Conservation (phyloP, 2,329 filamentous ascomycete species). For the Stemphylium lycopersici region DNA sequence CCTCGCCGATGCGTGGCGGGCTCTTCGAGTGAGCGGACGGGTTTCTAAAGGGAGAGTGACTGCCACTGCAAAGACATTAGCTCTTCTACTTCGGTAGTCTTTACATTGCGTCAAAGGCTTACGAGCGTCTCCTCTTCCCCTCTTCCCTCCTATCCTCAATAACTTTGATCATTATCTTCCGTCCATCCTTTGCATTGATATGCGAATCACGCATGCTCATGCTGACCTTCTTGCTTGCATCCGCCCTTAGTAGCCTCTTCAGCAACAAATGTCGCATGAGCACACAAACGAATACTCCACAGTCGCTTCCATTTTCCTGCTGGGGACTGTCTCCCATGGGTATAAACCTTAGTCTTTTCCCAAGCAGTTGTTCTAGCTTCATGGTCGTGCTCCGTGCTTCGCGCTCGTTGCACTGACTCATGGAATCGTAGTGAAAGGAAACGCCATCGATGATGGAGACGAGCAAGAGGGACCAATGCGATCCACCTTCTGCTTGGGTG, state of each 20-base stretch:
- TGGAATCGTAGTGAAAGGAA: constrained; percentile 95
- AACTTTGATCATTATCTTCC: constrained; percentile 90
- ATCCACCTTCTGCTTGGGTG: constrained; percentile 86
- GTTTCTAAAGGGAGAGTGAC: constrained; percentile 43
- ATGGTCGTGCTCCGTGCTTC: constrained; percentile 73
- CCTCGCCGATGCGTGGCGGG: constrained; percentile 48
- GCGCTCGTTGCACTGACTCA: constrained; percentile 74
- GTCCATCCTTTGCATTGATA: constrained; percentile 77
- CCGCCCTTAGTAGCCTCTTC: constrained; percentile 78
- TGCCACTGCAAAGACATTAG: constrained; percentile 31
- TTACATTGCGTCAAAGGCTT: constrained; percentile 50
- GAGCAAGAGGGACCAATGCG: constrained; percentile 92
- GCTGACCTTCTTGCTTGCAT: constrained; percentile 82
- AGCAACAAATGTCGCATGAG: constrained; percentile 93
- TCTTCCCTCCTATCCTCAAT: constrained; percentile 88
- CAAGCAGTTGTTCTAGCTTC: constrained; percentile 73
- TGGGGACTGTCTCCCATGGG: constrained; percentile 85
- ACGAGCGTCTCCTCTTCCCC: constrained; percentile 82
- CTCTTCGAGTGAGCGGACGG: constrained; percentile 41
- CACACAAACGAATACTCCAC: constrained; percentile 94
- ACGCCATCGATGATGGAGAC: constrained; percentile 88
- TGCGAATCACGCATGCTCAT: constrained; percentile 91
- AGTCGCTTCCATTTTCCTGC: constrained; percentile 91
- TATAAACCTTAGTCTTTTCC: constrained; percentile 72
- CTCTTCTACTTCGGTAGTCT: not conserved